A percentile compares a stretch with the other conserved stretches of the same genome.
Evolutionary conservation across 2,329 filamentous ascomycete genomes (phyloP).

Genomic region (Penicillium sp.): DNA sequence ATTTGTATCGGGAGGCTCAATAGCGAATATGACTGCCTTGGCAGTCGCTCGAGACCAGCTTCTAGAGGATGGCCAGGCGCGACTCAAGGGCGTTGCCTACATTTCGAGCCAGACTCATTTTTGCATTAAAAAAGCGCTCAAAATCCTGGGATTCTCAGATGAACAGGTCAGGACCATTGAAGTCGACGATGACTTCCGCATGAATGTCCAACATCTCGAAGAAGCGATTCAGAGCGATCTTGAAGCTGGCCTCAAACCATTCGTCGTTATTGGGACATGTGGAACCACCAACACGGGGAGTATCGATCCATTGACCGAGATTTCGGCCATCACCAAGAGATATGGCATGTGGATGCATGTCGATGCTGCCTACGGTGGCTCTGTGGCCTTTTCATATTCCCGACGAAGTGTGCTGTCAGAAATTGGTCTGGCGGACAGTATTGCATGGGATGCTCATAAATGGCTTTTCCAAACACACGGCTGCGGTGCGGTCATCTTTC

Average conservation of each 20-base stretch:
- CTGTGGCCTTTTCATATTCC: slow-evolving; percentile 14
- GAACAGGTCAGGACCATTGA: slow-evolving; percentile 15
- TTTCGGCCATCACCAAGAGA: slow-evolving; percentile 8
- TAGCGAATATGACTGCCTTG: slow-evolving; percentile 24
- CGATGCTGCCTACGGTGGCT: slow-evolving; percentile 24
- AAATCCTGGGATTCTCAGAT: slow-evolving; percentile 15
- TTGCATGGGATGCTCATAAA: slow-evolving; percentile 25
- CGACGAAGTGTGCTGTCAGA: slow-evolving; percentile 6
- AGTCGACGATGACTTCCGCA: slow-evolving; percentile 6
- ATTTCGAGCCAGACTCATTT: slow-evolving; percentile 20
- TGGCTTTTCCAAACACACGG: slow-evolving; percentile 15
- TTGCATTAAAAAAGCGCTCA: slow-evolving; percentile 13
- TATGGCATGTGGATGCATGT: slow-evolving; percentile 26
- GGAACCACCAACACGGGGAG: slow-evolving; percentile 20
- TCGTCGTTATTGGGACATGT: slow-evolving; percentile 19
- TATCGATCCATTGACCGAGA: slow-evolving; percentile 19
- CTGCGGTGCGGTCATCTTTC: slow-evolving; percentile 23
- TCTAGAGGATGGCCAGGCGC: not conserved
- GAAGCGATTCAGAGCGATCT: slow-evolving; percentile 6
- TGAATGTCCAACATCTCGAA: not conserved
- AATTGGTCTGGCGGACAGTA: slow-evolving; percentile 19
- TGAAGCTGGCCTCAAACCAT: slow-evolving; percentile 5
- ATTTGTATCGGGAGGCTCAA: slow-evolving; percentile 22
- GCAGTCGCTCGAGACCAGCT: slow-evolving; percentile 18
- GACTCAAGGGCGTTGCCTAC: slow-evolving; percentile 12